Conservation (phyloP, 257 asterid species). For the Lithospermum erythrorhizon region DNA sequence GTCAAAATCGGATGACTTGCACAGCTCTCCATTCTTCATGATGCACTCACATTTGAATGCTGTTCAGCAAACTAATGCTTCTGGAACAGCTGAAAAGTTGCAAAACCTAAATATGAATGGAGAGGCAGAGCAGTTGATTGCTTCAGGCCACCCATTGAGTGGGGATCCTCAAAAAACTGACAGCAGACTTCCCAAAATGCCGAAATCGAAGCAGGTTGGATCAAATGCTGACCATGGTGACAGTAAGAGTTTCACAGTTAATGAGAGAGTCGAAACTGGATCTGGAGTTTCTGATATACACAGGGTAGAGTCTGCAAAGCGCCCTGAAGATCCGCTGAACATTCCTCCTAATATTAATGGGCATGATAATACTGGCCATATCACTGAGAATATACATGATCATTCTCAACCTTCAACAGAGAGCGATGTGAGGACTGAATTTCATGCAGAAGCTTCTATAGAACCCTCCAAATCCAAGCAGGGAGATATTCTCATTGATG, state of each 20-base stretch:
- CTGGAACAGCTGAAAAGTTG: slow-evolving; percentile 24
- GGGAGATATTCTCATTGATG: slow-evolving; percentile 67
- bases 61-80: slow-evolving; percentile 40
- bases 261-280: slow-evolving; percentile 23
- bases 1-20: slow-evolving; percentile 72
- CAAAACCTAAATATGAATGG: slow-evolving; percentile 27
- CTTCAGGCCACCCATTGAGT: slow-evolving; percentile 21
- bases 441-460: slow-evolving; percentile 29
- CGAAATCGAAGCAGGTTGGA: slow-evolving; percentile 22
- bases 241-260: slow-evolving; percentile 8
- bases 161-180: slow-evolving; percentile 26
- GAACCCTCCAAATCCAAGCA: slow-evolving; percentile 32
- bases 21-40: slow-evolving; percentile 43
- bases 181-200: slow-evolving; percentile 23
- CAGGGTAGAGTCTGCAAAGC: slow-evolving; percentile 25
- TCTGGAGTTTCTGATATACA: slow-evolving; percentile 22
- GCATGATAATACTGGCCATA: slow-evolving; percentile 27
- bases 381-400: slow-evolving; percentile 24
- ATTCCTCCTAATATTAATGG: slow-evolving; percentile 18
- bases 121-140: slow-evolving; percentile 20
- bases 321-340: slow-evolving; percentile 30
- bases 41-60: slow-evolving; percentile 41
- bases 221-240: slow-evolving; percentile 19
- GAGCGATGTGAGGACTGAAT: slow-evolving; percentile 22
- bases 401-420: slow-evolving; percentile 23